Percentiles rank a stretch among this genome's conserved stretches.
phyloP scores from a whole-genome alignment of 2,329 filamentous ascomycete genomes.

The Sodiomyces alkalinus region DNA sequence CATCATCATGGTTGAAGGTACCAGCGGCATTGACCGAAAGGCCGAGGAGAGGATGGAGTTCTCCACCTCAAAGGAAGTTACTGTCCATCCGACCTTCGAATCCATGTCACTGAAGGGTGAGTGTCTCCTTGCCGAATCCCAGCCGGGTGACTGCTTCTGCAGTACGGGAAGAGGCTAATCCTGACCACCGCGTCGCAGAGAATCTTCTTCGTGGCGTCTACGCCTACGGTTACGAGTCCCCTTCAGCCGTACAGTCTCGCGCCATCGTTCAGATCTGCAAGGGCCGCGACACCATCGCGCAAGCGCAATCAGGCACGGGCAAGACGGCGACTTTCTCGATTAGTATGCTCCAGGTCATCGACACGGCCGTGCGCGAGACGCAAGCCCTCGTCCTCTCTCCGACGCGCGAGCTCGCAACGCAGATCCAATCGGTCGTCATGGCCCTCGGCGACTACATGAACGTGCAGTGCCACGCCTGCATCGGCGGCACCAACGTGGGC shows the following conservation, averaged over 20 bases:
- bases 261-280: slow-evolving; percentile 99
- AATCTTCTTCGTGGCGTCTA: slow-evolving; percentile 95
- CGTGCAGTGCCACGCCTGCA: slow-evolving; percentile 96
- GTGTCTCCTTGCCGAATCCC: too few relatives aligned
- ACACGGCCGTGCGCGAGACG: slow-evolving; percentile 81
- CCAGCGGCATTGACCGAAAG: slow-evolving; percentile 65
- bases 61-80: slow-evolving; percentile 94
- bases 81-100: slow-evolving; percentile 84
- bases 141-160: too few relatives aligned
- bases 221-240: slow-evolving; percentile 96
- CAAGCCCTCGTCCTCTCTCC: slow-evolving; percentile 93
- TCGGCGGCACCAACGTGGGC: slow-evolving; percentile 93
- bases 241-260: slow-evolving; percentile 92
- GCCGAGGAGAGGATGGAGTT: slow-evolving; percentile 97
- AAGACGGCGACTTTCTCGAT: slow-evolving; percentile 96
- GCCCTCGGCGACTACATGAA: slow-evolving; percentile 99
- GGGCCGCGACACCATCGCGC: slow-evolving; percentile 94
- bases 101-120: slow-evolving; percentile 85
- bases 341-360: slow-evolving; percentile 90
- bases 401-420: slow-evolving; percentile 89
- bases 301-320: slow-evolving; percentile 92
- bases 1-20: slow-evolving; percentile 67
- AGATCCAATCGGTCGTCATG: slow-evolving; percentile 98
- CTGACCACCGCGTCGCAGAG: slow-evolving; percentile 31
- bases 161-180: too few relatives aligned